A percentile compares a stretch with the other conserved stretches of the same genome.
phyloP scores from a whole-genome alignment of 805 yeast genomes.

The Ogataea degrootiae region DNA sequence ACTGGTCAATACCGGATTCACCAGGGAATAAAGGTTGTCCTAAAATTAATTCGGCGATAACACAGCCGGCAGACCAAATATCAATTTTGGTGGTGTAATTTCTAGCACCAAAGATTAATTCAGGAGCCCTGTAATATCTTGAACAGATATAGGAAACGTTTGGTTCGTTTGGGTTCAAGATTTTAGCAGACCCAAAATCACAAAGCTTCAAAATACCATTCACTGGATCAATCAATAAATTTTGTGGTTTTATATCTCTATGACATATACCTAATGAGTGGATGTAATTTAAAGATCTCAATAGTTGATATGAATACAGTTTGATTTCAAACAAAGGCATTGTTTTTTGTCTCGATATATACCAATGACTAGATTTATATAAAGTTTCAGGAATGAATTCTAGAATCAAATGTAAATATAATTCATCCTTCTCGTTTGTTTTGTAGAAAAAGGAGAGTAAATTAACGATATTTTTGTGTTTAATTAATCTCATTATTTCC shows the following conservation, averaged over 20 bases:
- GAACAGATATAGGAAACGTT: slow-evolving; percentile 96
- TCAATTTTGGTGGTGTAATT: slow-evolving; percentile 96
- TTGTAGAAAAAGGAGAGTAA: slow-evolving; percentile 83
- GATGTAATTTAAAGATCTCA: slow-evolving; percentile 75
- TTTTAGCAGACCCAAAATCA: slow-evolving; percentile 95
- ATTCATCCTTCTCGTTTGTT: slow-evolving; percentile 57
- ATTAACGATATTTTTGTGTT: slow-evolving; percentile 84
- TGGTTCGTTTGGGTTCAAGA: slow-evolving; percentile 83
- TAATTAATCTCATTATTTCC: slow-evolving; percentile 87
- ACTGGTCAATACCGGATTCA: slow-evolving; percentile 94
- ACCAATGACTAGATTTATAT: slow-evolving; percentile 85
- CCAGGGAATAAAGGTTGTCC: slow-evolving; percentile 99
- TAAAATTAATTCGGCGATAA: slow-evolving; percentile 90
- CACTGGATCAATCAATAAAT: slow-evolving; percentile 79
- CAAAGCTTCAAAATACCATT: slow-evolving; percentile 85
- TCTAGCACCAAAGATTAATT: slow-evolving; percentile 93
- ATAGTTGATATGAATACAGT: slow-evolving; percentile 72
- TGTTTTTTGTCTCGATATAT: slow-evolving; percentile 60
- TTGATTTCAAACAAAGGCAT: slow-evolving; percentile 92
- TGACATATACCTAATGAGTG: slow-evolving; percentile 80
- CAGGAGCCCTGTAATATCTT: slow-evolving; percentile 96
- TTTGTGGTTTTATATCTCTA: slow-evolving; percentile 89
- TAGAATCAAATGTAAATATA: slow-evolving; percentile 82
- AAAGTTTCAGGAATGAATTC: slow-evolving; percentile 96
- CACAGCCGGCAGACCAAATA: slow-evolving; percentile 97